Evolutionary conservation across 441 rosid genomes (phyloP).

Genomic region (Adansonia grandidieri): DNA sequence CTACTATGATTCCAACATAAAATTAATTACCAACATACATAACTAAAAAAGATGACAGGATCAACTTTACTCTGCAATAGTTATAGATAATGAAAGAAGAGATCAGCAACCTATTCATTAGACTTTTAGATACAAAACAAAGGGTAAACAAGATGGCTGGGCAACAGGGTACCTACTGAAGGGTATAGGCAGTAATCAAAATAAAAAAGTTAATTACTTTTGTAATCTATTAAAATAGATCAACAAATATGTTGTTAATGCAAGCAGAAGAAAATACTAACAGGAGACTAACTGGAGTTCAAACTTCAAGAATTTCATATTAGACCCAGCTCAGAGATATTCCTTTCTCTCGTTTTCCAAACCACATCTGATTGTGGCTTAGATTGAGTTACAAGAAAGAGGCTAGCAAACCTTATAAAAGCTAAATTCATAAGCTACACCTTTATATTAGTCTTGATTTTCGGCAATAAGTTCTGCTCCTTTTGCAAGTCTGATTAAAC

Average conservation of each 20-base stretch:
- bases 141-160: neutral
- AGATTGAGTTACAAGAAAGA: neutral
- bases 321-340: neutral
- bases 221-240: neutral
- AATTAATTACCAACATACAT: neutral
- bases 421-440: neutral
- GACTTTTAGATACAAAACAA: conserved; percentile 4
- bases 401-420: conserved; percentile 3
- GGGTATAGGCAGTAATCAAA: neutral
- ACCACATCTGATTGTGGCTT: neutral
- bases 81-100: neutral
- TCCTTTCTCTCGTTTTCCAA: neutral
- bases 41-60: conserved; percentile 2
- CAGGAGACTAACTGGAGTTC: neutral
- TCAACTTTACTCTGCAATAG: conserved; percentile 10
- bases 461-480: neutral
- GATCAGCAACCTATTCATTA: neutral
- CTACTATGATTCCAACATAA: neutral
- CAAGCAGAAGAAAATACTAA: neutral
- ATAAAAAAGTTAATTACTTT: neutral
- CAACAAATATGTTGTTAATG: neutral
- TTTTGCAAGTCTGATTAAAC: neutral
- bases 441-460: conserved; percentile 9
- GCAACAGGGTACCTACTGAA: neutral
- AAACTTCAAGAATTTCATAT: conserved; percentile 7